phyloP scores from a whole-genome alignment of 768 basidiomycete species.

The Calocybe indica region DNA sequence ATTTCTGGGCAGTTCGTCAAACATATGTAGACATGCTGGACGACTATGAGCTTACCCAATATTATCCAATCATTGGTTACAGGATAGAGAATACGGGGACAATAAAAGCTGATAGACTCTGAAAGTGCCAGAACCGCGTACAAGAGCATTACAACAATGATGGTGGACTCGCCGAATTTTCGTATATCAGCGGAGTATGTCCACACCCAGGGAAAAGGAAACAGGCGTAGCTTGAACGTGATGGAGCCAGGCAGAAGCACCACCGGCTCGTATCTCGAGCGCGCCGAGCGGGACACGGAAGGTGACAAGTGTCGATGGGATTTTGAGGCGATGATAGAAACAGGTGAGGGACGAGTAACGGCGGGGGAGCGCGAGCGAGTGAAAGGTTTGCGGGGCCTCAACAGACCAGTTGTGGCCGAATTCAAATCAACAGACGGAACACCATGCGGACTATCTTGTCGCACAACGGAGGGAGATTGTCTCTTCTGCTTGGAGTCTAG shows the following conservation, averaged over 20 bases:
- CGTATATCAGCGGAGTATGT: conserved; percentile 56
- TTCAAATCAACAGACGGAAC: too few relatives aligned
- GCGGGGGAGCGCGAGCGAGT: conserved; percentile 73
- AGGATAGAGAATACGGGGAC: conserved; percentile 13
- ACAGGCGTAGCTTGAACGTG: conserved; percentile 38
- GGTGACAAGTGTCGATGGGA: conserved; percentile 34
- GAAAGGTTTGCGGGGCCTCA: conserved; percentile 41
- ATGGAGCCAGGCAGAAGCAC: conserved; percentile 44
- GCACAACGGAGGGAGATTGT: conserved; percentile 19
- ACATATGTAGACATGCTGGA: background rate
- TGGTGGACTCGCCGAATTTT: conserved; percentile 54
- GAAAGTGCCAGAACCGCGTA: conserved; percentile 34
- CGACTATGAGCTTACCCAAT: conserved; percentile 34
- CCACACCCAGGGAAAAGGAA: conserved; percentile 32
- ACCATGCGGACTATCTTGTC: conserved; percentile 24
- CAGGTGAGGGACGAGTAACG: conserved; percentile 23
- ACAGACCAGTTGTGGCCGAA: conserved; percentile 12
- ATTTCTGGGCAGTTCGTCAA: conserved; percentile 40
- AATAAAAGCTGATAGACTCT: conserved; percentile 35
- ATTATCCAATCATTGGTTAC: conserved; percentile 39
- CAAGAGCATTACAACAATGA: conserved; percentile 60
- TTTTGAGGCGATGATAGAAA: conserved; percentile 25
- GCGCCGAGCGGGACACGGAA: conserved; percentile 34
- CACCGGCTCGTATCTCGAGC: conserved; percentile 20
- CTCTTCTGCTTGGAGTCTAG: conserved; percentile 18